Conservation (phyloP, 208 protist species). For the Perkinsela sp. region DNA sequence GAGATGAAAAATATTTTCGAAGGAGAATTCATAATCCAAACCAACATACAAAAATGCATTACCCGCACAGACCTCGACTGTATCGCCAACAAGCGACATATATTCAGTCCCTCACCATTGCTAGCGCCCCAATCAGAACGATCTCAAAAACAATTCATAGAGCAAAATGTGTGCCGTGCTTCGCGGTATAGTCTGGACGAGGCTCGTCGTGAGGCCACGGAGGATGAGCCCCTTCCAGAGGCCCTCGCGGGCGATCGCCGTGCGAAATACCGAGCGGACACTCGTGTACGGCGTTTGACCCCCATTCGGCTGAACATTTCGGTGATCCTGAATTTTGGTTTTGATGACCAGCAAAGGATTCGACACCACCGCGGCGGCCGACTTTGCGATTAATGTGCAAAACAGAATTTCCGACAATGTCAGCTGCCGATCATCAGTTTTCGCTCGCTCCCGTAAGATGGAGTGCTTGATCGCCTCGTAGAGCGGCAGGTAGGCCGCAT, state of each 20-base stretch:
- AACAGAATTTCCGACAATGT: slow-evolving; percentile 14
- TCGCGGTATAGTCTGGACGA: slow-evolving; percentile 33
- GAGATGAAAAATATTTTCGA: too few relatives aligned
- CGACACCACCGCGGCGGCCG: slow-evolving; percentile 12
- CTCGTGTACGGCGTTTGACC: slow-evolving; percentile 30
- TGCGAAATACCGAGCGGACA: slow-evolving; percentile 15
- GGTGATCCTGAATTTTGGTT: slow-evolving; percentile 47
- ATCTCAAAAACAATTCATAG: slow-evolving; percentile 50
- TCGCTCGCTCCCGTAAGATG: slow-evolving; percentile 1
- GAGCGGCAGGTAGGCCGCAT: slow-evolving; percentile 35
- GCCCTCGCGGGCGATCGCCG: slow-evolving; percentile 13
- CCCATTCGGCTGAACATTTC: slow-evolving; percentile 7
- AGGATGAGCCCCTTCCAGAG: slow-evolving; percentile 14
- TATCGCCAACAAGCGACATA: too few relatives aligned
- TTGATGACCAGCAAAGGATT: slow-evolving; percentile 41
- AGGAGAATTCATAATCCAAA: too few relatives aligned
- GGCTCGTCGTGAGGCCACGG: slow-evolving; percentile 20
- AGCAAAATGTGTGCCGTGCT: slow-evolving; percentile 29
- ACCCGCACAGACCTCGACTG: too few relatives aligned
- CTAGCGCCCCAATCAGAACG: too few relatives aligned
- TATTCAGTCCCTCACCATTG: too few relatives aligned
- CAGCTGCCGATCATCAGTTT: slow-evolving; percentile 6
- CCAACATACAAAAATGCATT: too few relatives aligned
- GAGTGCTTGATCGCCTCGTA: slow-evolving; percentile 35
- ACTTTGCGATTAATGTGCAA: slow-evolving; percentile 27